Evolutionary conservation across 805 yeast species (phyloP).

Genomic region (Ogataea nonfermentans): DNA sequence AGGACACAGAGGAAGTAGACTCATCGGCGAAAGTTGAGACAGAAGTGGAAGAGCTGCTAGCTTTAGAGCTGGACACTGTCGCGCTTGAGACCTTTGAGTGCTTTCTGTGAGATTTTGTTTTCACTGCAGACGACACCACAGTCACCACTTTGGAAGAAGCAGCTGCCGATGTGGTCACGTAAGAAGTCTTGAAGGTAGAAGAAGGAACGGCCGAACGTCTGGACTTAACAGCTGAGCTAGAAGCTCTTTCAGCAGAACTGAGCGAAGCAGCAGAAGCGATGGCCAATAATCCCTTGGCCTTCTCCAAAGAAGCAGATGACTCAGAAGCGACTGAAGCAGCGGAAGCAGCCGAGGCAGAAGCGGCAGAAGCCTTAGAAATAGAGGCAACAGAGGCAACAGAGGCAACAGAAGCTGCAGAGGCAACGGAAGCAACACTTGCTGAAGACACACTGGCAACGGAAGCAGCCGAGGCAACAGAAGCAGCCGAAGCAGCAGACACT

Average conservation of each 20-base stretch:
- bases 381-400: constrained; percentile 20
- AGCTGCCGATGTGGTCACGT: constrained; percentile 21
- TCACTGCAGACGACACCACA: constrained; percentile 1
- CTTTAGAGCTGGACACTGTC: constrained; percentile 3
- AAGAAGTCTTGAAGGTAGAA: constrained; percentile 39
- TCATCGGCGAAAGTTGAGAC: constrained; percentile 9
- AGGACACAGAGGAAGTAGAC: constrained; percentile 14
- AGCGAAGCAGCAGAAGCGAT: constrained; percentile 28
- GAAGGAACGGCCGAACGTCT: constrained; percentile 29
- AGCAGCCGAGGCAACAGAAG: constrained; percentile 23
- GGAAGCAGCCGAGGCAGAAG: constrained; percentile 18
- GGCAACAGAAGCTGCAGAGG: constrained; percentile 18
- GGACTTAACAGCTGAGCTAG: constrained; percentile 27
- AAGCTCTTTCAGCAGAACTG: constrained; percentile 17
- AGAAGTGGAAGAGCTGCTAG: constrained; percentile 3
- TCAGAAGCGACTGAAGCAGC: constrained; percentile 24
- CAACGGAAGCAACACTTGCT: constrained; percentile 20
- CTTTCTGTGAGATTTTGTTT: constrained; percentile 5
- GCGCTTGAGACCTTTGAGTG: constrained; percentile 7
- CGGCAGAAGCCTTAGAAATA: constrained; percentile 17
- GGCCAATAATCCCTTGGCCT: constrained; percentile 19
- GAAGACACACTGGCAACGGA: too few species aligned
- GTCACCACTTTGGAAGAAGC: constrained; percentile 10
- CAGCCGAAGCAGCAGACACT: constrained; percentile 19
- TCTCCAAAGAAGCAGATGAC: constrained; percentile 17